Evolutionary conservation across 495 filamentous ascomycete genomes (phyloP).

Genomic region (Pseudotulostoma volvatum): DNA sequence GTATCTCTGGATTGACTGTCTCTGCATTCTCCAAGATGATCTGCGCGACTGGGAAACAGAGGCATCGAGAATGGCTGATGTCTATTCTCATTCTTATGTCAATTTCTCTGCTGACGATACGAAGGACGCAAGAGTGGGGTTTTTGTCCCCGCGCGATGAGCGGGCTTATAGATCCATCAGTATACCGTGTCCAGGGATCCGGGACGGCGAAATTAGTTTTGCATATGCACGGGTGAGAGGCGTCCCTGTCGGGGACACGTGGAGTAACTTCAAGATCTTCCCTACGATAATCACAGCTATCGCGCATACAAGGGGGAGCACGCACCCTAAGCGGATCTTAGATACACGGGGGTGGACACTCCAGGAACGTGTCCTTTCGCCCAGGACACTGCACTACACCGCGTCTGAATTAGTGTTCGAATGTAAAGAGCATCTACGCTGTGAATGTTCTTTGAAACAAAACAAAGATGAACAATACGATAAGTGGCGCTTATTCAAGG

Average conservation of each 20-base stretch:
- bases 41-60: constrained; percentile 13
- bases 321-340: no score
- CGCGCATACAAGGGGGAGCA: no score
- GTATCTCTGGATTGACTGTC: constrained; percentile 25
- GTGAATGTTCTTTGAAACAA: neutral
- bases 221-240: no score
- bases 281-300: no score
- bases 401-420: neutral
- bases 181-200: no score
- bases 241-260: no score
- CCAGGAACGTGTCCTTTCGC: neutral
- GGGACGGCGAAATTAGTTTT: no score
- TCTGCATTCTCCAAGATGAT: constrained; percentile 17
- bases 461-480: neutral
- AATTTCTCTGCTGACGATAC: constrained; percentile 11
- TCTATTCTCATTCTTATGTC: constrained; percentile 13
- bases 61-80: constrained; percentile 13
- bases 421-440: neutral
- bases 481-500: neutral
- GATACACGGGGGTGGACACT: neutral
- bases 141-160: no score
- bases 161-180: no score
- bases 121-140: no score
- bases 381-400: neutral
- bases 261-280: no score